Evolutionary conservation across 2,329 filamentous ascomycete genomes (phyloP), one percentile per base, ranked within the genome.

Genomic region (Teratosphaeria destructans): DNA sequence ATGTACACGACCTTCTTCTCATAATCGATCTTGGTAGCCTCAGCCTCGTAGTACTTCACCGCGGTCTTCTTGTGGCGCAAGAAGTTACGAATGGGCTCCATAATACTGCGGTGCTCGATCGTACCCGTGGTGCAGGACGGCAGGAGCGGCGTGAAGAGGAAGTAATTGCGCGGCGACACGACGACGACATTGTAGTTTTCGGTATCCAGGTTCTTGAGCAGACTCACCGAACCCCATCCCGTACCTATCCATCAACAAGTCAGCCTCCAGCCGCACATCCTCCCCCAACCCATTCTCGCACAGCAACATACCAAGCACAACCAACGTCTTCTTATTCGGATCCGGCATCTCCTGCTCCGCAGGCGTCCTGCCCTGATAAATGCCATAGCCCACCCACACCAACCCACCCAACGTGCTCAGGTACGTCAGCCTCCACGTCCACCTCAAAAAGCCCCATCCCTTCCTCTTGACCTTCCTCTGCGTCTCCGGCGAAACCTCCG

Each of bases 61-160:
- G 86, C 83, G 64, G 90, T 88, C 78, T 90, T 91, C 84, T 97
- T 97, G 79, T 94, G 89, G 72, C 92, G 89, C 68, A 96, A 83
- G 75, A 99, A 96, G 74, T 94, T 90, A 73, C 94, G 90, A 70
- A 99, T 88, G 60, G 94, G 94, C 80, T 99, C 94, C 94, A 99
- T 99, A 77, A 99, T 99, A 72, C 92, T 97, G 74, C 94, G 90
- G 81, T 97, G 94, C 82, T 99, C 94, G 76, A 99, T 94, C 69
- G 90, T 88, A 70, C 94, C 94, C 66, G 93, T 96, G 57, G 94
- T 97, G 79, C 94, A 99, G 73, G 93, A 97, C 65, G 94, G 94
- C 63, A 99, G 85, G 61, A 99, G 85, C 62, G 94, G 94, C 34
- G 94, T 99, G 83, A 99, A 99, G 68, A 99, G 87, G 86, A 99